Base-by-base conservation (phyloP, 768 basidiomycete genomes). In the Tephrocybe sp. region DNA sequence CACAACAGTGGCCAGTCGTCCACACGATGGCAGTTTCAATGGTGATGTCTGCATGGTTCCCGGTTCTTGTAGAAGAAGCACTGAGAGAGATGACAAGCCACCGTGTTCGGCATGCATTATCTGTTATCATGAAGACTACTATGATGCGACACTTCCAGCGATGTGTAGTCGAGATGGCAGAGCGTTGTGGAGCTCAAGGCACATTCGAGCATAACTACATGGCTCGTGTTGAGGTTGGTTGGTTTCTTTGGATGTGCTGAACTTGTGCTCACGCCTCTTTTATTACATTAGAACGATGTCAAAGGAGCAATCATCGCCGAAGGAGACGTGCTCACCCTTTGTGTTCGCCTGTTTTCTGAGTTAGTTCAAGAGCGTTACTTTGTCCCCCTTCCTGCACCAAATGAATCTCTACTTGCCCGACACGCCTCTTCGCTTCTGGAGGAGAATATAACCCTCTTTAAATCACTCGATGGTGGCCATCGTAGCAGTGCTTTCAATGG, bases 111-210 rank as follows among this genome's bases (percentile, higher is more conserved):
- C 80, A 83, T 55, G 82, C 76, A 12, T 61, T 83, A 52, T 75
- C 82, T 11, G 77, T 81, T 18, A 75, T 80, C 47, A 65, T 72
- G 41, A 86, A 86, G 64, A 69, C 82, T 8, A 77, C 76, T 1
- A 69, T 82, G 39, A 73, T 76, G 35, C 73, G 77, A 5, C 81
- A 83, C 49, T 75, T 77, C 54, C 78, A 80, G 54, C 68, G 76
- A 15, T 77, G 73, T 51, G 66, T 74, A 7, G 64, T 74, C 9
- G 77, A 78, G 47, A 68, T 85, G 15, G 71, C 80, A 5, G 84
- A 87, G 53, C 73, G 84, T 11, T 84, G 80, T 49, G 84, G 84
- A 39, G 84, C 82, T 2, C 83, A 85, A 63, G 83, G 84, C 2
- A 76, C 80, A 0, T 84, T 84, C 47, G 83, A 80, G 43, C 76